A percentile compares a stretch with the other conserved stretches of the same genome.
phyloP scores from a whole-genome alignment of 805 yeast genomes.

The Candida ipomoeae region DNA sequence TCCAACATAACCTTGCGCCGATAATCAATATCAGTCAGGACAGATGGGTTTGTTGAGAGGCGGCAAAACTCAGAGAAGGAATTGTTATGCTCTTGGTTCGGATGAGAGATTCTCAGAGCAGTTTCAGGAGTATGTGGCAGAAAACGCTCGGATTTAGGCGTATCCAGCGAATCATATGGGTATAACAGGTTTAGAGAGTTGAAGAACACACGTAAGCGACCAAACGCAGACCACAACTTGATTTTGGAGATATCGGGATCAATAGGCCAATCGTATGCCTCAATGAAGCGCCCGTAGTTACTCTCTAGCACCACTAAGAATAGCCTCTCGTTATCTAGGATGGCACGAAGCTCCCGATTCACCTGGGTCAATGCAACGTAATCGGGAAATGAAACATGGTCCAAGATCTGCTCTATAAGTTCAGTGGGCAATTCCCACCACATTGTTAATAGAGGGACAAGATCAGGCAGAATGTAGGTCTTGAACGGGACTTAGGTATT shows the following conservation, averaged over 20 bases:
- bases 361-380: constrained; percentile 14
- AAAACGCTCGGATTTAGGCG: not conserved
- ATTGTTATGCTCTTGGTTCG: not conserved
- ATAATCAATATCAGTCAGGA: not conserved
- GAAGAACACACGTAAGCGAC: not conserved
- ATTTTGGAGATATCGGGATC: not conserved
- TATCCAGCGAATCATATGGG: not conserved
- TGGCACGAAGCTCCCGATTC: constrained; percentile 6
- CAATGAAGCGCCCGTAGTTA: constrained; percentile 5
- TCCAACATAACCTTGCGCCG: not conserved
- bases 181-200: not conserved
- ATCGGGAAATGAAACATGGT: constrained; percentile 8
- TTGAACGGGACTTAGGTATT: not conserved
- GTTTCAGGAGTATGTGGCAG: not conserved
- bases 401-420: constrained; percentile 10
- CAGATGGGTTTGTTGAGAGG: not conserved
- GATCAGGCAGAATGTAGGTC: not conserved
- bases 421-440: constrained; percentile 18
- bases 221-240: not conserved
- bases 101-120: not conserved
- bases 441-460: constrained; percentile 1
- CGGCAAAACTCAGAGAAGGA: not conserved
- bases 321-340: constrained; percentile 7
- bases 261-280: constrained; percentile 8
- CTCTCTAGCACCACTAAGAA: constrained; percentile 7